phyloP scores from a whole-genome alignment of 176 grass and related monocot species.

The Echinochloa phyllopogon region DNA sequence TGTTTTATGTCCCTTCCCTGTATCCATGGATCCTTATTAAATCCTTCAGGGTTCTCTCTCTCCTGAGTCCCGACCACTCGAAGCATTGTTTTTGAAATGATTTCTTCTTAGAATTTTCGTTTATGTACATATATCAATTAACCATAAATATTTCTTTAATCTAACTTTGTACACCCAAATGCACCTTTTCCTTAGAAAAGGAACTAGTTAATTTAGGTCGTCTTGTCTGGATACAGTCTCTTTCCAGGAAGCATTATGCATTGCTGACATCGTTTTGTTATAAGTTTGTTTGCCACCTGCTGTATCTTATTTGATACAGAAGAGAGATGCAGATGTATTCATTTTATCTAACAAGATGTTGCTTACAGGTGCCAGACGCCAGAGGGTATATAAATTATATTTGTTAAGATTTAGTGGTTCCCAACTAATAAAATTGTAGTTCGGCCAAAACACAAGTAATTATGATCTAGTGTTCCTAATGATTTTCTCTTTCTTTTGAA shows the following conservation, averaged over 20 bases:
- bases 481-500: neutral
- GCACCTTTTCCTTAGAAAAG: neutral
- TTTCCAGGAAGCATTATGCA: neutral
- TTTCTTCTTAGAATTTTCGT: neutral
- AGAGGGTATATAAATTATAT: neutral
- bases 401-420: neutral
- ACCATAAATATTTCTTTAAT: neutral
- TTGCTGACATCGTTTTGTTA: neutral
- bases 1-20: neutral
- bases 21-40: neutral
- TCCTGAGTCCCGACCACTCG: neutral
- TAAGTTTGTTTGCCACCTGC: neutral
- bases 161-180: neutral
- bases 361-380: conserved; percentile 2
- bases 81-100: neutral
- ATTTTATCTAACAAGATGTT: neutral
- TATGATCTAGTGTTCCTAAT: conserved; percentile 14
- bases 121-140: neutral
- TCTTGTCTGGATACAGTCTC: neutral
- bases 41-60: neutral
- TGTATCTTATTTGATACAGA: neutral
- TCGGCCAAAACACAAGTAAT: neutral
- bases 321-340: conserved; percentile 14
- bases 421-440: conserved; percentile 2
- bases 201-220: neutral